A percentile compares a stretch with the other conserved stretches of the same genome.
These are phyloP conservation scores for Trichophyton benhamiae DNA, from an alignment of 2,329 filamentous ascomycete species.

Conservation along the genomic window DNA sequence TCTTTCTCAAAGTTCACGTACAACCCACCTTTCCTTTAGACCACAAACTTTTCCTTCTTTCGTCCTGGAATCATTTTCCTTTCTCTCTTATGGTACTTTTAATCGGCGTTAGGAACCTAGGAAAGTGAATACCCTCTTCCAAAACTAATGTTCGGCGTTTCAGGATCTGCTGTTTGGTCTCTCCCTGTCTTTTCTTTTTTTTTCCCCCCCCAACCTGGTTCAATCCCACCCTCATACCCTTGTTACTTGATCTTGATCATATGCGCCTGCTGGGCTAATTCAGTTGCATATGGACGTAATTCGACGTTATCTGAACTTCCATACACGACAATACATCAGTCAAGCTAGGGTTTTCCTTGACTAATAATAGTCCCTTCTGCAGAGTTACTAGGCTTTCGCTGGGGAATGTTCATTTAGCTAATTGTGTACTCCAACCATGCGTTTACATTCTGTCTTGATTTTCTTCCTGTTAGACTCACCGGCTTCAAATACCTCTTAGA, in stretches of 20 bases:
- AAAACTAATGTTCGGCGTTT: constrained; percentile 15
- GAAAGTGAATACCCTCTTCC: constrained; percentile 25
- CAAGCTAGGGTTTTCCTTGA: background rate
- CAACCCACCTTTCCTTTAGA: background rate
- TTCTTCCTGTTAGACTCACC: constrained; percentile 10
- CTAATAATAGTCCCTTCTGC: background rate
- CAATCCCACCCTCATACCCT: background rate
- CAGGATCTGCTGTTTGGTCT: constrained; percentile 8
- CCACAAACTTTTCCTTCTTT: constrained; percentile 8
- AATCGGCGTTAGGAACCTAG: constrained; percentile 17
- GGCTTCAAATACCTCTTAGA: background rate
- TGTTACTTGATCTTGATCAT: constrained; percentile 13
- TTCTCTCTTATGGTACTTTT: constrained; percentile 16
- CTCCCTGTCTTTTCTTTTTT: constrained; percentile 9
- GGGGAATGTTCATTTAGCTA: background rate
- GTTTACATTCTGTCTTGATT: constrained; percentile 10
- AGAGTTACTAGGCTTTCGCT: background rate
- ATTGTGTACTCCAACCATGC: background rate
- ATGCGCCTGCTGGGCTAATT: constrained; percentile 14
- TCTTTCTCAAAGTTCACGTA: background rate
- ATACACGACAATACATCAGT: background rate
- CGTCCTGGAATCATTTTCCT: constrained; percentile 5
- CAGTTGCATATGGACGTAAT: constrained; percentile 10
- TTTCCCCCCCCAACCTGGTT: background rate
- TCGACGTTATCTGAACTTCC: background rate